Conservation (phyloP, 2,329 filamentous ascomycete species). For the Byssochlamys sp. region DNA sequence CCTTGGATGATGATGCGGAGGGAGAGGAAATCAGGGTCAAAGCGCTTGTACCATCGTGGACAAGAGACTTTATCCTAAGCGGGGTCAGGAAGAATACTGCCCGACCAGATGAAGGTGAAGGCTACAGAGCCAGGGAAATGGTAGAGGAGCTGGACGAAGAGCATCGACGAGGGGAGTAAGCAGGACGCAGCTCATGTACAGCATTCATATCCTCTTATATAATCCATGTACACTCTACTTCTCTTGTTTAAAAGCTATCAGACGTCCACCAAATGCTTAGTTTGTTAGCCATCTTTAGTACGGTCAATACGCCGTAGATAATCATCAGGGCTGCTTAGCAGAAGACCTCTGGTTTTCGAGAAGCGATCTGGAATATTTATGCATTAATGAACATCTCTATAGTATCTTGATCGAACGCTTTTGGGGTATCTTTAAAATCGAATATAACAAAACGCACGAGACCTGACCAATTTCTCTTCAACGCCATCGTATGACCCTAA, state of each 20-base stretch:
- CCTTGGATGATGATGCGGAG: conserved; percentile 39
- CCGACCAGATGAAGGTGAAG: conserved; percentile 16
- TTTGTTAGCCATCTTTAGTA: too few relatives aligned
- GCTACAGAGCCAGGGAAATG: conserved; percentile 25
- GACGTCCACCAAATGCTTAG: not conserved
- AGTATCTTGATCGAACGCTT: not conserved
- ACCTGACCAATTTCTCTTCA: not conserved
- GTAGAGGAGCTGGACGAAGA: conserved; percentile 29
- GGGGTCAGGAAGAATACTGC: conserved; percentile 29
- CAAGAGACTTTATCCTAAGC: conserved; percentile 35
- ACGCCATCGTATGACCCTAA: not conserved
- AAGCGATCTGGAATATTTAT: not conserved
- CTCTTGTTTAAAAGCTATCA: not conserved
- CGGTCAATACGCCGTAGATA: not conserved
- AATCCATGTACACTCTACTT: not conserved
- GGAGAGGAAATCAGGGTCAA: conserved; percentile 51
- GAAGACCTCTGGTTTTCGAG: not conserved
- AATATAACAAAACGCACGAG: not conserved
- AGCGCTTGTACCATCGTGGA: conserved; percentile 78
- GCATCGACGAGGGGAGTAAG: conserved; percentile 16
- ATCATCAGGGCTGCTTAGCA: not conserved
- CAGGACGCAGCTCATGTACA: not conserved
- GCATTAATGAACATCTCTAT: not conserved
- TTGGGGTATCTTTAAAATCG: not conserved
- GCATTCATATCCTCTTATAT: not conserved